Percentiles rank a stretch among this genome's conserved stretches.
These are phyloP conservation scores for Calonectria crousiana DNA, from an alignment of 2,329 filamentous ascomycete genomes.

Conservation along the genomic window DNA sequence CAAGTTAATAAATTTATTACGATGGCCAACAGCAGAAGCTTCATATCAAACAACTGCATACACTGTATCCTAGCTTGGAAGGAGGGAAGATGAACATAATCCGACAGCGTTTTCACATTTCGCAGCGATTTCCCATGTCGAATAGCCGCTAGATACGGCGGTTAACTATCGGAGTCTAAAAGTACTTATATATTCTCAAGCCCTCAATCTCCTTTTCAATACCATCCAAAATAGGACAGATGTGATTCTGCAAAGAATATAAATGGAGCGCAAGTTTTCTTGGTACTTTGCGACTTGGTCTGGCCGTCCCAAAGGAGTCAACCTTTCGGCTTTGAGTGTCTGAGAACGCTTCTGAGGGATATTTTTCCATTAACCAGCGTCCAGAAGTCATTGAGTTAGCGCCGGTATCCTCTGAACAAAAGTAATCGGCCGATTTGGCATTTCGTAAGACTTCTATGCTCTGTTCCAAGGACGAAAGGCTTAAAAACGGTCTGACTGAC, in stretches of 20 bases:
- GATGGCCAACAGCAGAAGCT: no score
- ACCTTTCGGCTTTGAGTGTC: rapidly evolving
- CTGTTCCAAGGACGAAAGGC: neutral
- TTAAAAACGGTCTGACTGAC: no score
- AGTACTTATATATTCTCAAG: neutral
- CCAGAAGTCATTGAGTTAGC: no score
- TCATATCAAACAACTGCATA: no score
- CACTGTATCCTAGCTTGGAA: no score
- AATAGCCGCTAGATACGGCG: no score
- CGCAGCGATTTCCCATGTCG: no score
- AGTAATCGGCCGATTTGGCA: neutral
- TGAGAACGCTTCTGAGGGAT: neutral
- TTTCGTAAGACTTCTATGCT: neutral
- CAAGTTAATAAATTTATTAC: no score
- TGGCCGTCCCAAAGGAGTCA: neutral
- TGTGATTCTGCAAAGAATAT: neutral
- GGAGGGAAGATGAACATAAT: no score
- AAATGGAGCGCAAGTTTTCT: neutral
- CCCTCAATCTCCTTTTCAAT: neutral
- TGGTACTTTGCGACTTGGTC: neutral
- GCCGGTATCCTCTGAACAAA: neutral
- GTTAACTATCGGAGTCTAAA: neutral
- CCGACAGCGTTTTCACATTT: no score
- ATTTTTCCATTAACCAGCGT: rapidly evolving
- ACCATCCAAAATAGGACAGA: neutral